Base-by-base conservation (phyloP, 73 alveolate genomes). In the Paramecium pentaurelia region DNA sequence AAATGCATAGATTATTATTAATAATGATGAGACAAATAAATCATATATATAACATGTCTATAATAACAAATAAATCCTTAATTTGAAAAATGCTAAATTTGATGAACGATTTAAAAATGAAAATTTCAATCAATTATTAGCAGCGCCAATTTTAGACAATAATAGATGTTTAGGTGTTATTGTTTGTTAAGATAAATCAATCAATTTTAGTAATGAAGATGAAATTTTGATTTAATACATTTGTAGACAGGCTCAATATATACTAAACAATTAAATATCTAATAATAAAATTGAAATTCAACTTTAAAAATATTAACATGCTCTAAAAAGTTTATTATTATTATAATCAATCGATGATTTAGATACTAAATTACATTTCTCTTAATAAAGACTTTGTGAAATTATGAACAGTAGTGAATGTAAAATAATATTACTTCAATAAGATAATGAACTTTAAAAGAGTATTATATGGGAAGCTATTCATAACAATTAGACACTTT, bases 51-150 rank as follows among this genome's bases (percentile, higher is more conserved):
- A 47, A 45, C 27, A 42, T 8, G 44, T 44, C 1, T 64, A 64
- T 64, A 14, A 64, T 6, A 64, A 14, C 11, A 64, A 64, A 9
- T 22, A 80, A 64, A 18, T 80, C 14, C 11, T 80, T 8, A 40
- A 80, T 25, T 27, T 80, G 14, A 80, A 80, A 27, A 80, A 80
- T 45, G 91, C 91, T 4, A 80, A 80, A 80, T 80, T 40, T 22
- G 91, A 80, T 80, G 30, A 42, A 20, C 2, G 91, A 80, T 80
- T 80, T 80, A 28, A 40, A 80, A 27, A 34, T 44, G 91, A 80
- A 4, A 47, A 49, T 49, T 80, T 45, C 32, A 80, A 47, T 45
- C 28, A 32, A 28, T 27, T 80, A 25, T 47, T 80, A 49, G 91
- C 91, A 2, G 44, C 51, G 1, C 91, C 91, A 4, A 80, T 80